Percentiles rank a stretch among this genome's conserved stretches.
Evolutionary conservation across 179 eudicot genomes (phyloP).

Genomic region (Silene vulgaris): DNA sequence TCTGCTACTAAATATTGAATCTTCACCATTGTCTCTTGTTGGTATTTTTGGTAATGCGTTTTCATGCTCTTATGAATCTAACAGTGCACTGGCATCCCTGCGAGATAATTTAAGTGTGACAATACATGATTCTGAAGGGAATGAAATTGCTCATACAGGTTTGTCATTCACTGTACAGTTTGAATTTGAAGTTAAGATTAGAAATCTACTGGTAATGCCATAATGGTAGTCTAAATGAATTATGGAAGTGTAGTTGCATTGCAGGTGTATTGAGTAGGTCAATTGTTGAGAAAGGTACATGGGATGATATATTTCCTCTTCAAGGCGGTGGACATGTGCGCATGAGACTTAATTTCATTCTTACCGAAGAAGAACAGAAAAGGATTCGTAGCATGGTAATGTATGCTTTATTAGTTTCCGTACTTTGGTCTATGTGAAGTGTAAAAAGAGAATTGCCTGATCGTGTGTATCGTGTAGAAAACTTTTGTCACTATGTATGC

Average conservation of each 20-base stretch:
- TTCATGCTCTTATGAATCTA: slow-evolving; percentile 12
- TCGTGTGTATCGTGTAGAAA: too few relatives aligned
- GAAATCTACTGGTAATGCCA: not conserved
- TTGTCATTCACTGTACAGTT: not conserved
- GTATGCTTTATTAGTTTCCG: not conserved
- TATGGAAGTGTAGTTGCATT: slow-evolving; percentile 24
- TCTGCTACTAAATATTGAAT: slow-evolving; percentile 22
- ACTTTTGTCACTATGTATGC: too few relatives aligned
- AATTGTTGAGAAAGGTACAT: slow-evolving; percentile 67
- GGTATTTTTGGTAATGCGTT: slow-evolving; percentile 16
- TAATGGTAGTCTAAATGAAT: slow-evolving; percentile 9
- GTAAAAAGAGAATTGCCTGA: not conserved
- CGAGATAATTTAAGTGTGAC: slow-evolving; percentile 58
- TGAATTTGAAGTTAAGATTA: not conserved
- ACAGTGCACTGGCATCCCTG: slow-evolving; percentile 59
- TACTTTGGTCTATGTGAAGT: too few relatives aligned
- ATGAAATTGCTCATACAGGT: slow-evolving; percentile 67
- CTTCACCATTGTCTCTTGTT: not conserved
- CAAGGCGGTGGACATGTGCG: slow-evolving; percentile 72
- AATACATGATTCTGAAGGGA: slow-evolving; percentile 61
- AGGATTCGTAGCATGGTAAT: slow-evolving; percentile 66
- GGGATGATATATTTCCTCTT: slow-evolving; percentile 69
- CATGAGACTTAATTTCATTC: slow-evolving; percentile 63
- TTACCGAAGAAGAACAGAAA: slow-evolving; percentile 64
- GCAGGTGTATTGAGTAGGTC: slow-evolving; percentile 55